phyloP scores from a whole-genome alignment of 2,329 filamentous ascomycete species.

The Dactylellina drechsleri region DNA sequence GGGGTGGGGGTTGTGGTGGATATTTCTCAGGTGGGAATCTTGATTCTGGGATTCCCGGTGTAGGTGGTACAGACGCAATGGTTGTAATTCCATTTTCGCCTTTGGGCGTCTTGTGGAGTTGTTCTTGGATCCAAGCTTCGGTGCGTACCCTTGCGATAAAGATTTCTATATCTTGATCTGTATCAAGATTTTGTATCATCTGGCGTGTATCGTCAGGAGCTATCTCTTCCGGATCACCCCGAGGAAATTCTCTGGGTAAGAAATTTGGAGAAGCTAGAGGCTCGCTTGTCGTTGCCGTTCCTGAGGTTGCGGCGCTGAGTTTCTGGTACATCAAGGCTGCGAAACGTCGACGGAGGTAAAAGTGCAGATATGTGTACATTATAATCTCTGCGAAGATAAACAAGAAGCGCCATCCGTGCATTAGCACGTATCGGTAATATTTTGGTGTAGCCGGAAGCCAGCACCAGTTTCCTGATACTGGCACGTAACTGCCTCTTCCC shows the following conservation, averaged over 20 bases:
- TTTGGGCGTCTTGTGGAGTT: not conserved
- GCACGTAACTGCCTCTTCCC: constrained; percentile 59
- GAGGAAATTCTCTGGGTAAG: not conserved
- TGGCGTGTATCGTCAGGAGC: constrained; percentile 1
- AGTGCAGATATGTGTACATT: constrained; percentile 64
- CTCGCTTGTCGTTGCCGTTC: not conserved
- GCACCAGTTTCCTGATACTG: constrained; percentile 65
- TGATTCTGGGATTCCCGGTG: not conserved
- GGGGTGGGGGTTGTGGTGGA: not conserved
- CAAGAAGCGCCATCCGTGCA: constrained; percentile 64
- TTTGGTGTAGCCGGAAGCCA: constrained; percentile 62
- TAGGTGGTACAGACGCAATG: not conserved
- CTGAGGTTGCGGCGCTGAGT: not conserved
- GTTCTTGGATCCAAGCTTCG: not conserved
- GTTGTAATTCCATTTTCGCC: not conserved
- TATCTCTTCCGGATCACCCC: not conserved
- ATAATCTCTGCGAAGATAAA: constrained; percentile 63
- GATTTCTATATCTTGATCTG: not conserved
- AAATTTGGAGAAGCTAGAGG: not conserved
- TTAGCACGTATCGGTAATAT: constrained; percentile 63
- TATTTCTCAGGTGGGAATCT: constrained; percentile 6
- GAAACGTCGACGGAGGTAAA: constrained; percentile 55
- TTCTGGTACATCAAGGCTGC: constrained; percentile 1
- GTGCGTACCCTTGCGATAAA: not conserved
- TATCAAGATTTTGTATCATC: not conserved